Conservation (phyloP, 148 eudicot species). For the Persicaria maculosa region DNA sequence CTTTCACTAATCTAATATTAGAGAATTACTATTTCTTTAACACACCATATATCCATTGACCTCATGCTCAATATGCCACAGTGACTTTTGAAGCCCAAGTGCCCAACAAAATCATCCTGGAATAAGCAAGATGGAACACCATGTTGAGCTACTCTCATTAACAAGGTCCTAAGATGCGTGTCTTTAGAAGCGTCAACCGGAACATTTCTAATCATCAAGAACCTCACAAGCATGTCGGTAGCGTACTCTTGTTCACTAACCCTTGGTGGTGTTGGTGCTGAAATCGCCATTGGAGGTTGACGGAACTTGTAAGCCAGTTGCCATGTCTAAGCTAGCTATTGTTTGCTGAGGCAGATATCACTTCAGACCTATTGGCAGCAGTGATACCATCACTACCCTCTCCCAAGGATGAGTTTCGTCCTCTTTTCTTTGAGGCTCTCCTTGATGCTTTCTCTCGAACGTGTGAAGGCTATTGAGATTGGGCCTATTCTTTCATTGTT, state of each 20-base stretch:
- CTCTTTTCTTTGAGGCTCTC: not conserved
- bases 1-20: too few relatives aligned
- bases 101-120: not conserved
- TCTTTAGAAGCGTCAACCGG: not conserved
- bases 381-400: not conserved
- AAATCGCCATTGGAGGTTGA: too few relatives aligned
- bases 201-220: not conserved
- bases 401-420: not conserved
- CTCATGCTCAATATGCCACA: not conserved
- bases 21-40: too few relatives aligned
- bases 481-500: too few relatives aligned
- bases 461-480: too few relatives aligned
- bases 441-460: not conserved
- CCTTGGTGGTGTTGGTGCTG: not conserved
- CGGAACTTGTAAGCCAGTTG: not conserved
- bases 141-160: not conserved
- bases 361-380: too few relatives aligned
- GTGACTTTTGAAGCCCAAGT: not conserved
- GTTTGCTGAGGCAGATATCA: not conserved
- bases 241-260: not conserved
- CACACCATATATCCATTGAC: not conserved
- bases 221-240: not conserved
- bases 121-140: not conserved
- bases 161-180: not conserved
- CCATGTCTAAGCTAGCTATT: not conserved